Percentiles rank a stretch among this genome's conserved stretches.
Evolutionary conservation across 108 stramenopile genomes (phyloP).

Genomic region (Cyclotella kingstonii): DNA sequence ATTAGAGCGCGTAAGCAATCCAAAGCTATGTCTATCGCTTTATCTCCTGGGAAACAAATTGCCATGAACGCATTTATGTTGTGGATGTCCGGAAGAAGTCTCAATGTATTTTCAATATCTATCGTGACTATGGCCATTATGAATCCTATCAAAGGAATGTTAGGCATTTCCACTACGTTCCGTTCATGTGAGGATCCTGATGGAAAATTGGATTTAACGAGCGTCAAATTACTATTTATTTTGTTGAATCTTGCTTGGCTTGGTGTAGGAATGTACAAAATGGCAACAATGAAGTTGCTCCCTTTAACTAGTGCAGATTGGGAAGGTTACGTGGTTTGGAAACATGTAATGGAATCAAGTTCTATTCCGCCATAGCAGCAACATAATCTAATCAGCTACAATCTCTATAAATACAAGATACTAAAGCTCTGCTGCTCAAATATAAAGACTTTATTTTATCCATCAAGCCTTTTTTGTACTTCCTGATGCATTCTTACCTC

Average conservation of each 20-base stretch:
- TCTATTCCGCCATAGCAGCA: constrained; percentile 72
- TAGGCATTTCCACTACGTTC: constrained; percentile 62
- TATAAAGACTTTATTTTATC: constrained; percentile 6
- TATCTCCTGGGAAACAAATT: constrained; percentile 84
- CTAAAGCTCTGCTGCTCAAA: neutral
- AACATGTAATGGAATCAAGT: constrained; percentile 86
- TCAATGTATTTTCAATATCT: constrained; percentile 92
- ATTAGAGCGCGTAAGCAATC: constrained; percentile 59
- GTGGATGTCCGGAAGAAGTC: constrained; percentile 90
- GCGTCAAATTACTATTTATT: constrained; percentile 76
- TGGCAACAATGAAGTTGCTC: constrained; percentile 92
- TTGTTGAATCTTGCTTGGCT: constrained; percentile 87
- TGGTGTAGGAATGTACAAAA: constrained; percentile 89
- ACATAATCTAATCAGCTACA: neutral
- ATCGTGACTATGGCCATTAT: constrained; percentile 85
- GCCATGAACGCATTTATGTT: constrained; percentile 95
- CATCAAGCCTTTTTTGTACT: constrained; percentile 70
- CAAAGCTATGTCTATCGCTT: constrained; percentile 86
- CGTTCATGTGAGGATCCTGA: constrained; percentile 57
- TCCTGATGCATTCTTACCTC: constrained; percentile 89
- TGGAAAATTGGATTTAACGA: constrained; percentile 65
- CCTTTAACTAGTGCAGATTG: constrained; percentile 94
- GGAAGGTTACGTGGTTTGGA: constrained; percentile 86
- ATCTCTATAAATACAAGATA: neutral
- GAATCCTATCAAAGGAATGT: constrained; percentile 77